Percentiles rank a stretch among this genome's conserved stretches.
Evolutionary conservation across 2,329 filamentous ascomycete species (phyloP).

Genomic region (Pochonia chlamydosporia): DNA sequence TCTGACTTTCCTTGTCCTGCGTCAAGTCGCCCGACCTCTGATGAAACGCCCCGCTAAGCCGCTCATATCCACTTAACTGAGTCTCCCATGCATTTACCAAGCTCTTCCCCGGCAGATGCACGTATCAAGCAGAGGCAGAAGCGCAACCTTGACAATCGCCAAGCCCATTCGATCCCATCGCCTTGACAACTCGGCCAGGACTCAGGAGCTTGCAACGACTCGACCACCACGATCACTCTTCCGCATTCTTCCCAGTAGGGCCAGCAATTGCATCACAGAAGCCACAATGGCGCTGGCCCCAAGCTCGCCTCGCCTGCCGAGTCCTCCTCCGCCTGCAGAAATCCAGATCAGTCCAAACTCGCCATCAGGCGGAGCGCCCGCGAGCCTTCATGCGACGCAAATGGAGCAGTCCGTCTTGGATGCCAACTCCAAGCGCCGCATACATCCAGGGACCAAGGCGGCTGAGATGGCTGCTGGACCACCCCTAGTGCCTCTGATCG

Average conservation of each 20-base stretch:
- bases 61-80: conserved; percentile 4
- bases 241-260: neutral
- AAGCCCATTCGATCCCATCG: no score
- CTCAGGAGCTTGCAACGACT: no score
- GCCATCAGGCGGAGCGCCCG: conserved; percentile 52
- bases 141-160: neutral
- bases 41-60: conserved; percentile 12
- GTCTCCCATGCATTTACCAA: neutral
- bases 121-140: conserved; percentile 12
- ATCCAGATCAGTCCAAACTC: conserved; percentile 83
- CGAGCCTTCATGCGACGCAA: conserved; percentile 53
- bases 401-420: conserved; percentile 62
- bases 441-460: conserved; percentile 88
- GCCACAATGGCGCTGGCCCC: conserved; percentile 54
- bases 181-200: no score
- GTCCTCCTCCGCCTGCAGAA: conserved; percentile 89
- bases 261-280: neutral
- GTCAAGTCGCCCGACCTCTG: neutral
- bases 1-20: neutral
- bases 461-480: conserved; percentile 89
- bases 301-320: conserved; percentile 87
- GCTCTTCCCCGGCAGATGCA: conserved; percentile 13
- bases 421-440: conserved; percentile 72
- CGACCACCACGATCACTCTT: neutral
- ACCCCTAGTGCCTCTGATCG: conserved; percentile 75